phyloP scores from a whole-genome alignment of 2,329 filamentous ascomycete species.

The Diplodia intermedia region DNA sequence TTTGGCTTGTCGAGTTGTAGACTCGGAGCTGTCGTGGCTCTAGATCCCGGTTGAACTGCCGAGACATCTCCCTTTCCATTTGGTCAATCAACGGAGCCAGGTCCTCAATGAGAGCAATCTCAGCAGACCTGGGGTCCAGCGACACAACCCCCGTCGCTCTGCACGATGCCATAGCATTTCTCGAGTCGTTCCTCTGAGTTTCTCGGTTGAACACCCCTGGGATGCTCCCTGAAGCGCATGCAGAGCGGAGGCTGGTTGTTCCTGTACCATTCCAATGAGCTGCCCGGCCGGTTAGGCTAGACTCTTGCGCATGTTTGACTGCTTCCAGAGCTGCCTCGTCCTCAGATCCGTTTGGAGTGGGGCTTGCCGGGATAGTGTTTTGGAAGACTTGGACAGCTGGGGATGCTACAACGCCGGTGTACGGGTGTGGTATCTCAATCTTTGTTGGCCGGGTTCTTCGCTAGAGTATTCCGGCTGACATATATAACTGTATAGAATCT shows the following conservation, averaged over 20 bases:
- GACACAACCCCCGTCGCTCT: conserved; percentile 6
- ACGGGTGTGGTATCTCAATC: not conserved
- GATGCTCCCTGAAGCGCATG: not conserved
- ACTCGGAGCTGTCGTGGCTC: not conserved
- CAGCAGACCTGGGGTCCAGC: conserved; percentile 2
- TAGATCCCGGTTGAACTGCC: conserved; percentile 9
- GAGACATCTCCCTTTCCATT: not conserved
- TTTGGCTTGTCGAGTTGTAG: conserved; percentile 6
- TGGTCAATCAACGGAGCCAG: not conserved
- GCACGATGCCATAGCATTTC: not conserved
- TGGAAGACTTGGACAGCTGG: not conserved
- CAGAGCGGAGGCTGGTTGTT: conserved; percentile 2
- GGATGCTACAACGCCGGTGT: not conserved
- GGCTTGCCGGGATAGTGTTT: not conserved
- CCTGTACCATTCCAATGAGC: conserved; percentile 12
- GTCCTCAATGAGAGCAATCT: not conserved
- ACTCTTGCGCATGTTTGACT: not conserved
- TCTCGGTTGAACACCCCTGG: conserved; percentile 5
- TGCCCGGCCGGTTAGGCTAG: conserved; percentile 5
- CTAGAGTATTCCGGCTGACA: conserved; percentile 2
- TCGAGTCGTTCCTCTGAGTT: not conserved
- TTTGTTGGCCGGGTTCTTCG: not conserved
- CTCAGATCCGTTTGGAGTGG: not conserved
- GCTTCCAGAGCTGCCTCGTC: not conserved
- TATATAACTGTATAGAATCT: conserved; percentile 1